Conservation (phyloP, 2,329 filamentous ascomycete species). For the Nemania sp. region DNA sequence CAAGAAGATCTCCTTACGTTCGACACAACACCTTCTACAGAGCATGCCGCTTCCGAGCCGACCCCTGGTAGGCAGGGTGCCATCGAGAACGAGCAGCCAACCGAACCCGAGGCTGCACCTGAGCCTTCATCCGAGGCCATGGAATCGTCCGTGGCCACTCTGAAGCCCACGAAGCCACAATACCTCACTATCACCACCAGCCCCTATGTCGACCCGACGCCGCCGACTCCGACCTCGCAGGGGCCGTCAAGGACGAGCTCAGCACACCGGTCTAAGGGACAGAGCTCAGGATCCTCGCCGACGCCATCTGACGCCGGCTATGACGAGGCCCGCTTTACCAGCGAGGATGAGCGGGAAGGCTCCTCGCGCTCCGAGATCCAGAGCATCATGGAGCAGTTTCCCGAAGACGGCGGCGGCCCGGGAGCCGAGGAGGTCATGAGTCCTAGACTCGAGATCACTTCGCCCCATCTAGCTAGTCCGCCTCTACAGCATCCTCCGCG, state of each 20-base stretch:
- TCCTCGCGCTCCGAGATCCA: constrained; percentile 86
- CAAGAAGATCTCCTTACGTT: not conserved
- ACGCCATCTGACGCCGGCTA: constrained; percentile 58
- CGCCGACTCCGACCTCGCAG: constrained; percentile 59
- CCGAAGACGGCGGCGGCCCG: constrained; percentile 70
- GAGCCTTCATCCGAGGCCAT: constrained; percentile 34
- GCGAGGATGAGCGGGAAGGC: constrained; percentile 67
- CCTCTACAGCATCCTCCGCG: constrained; percentile 75
- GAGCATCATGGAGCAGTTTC: constrained; percentile 96
- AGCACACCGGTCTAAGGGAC: constrained; percentile 53
- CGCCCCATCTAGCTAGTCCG: constrained; percentile 69
- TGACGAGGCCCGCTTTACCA: constrained; percentile 60
- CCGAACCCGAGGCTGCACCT: constrained; percentile 9
- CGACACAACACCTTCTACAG: constrained; percentile 1
- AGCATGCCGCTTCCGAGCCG: not conserved
- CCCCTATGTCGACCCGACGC: constrained; percentile 61
- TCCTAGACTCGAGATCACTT: constrained; percentile 79
- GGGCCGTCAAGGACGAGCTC: constrained; percentile 63
- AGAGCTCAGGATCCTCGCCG: constrained; percentile 52
- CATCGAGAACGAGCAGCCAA: not conserved
- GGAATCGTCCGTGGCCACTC: constrained; percentile 52
- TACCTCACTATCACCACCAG: constrained; percentile 52
- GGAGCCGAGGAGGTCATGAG: constrained; percentile 89
- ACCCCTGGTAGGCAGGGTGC: not conserved
- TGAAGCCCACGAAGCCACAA: constrained; percentile 52